phyloP scores from a whole-genome alignment of 2,329 filamentous ascomycete genomes.

The Paramyrothecium roridum region DNA sequence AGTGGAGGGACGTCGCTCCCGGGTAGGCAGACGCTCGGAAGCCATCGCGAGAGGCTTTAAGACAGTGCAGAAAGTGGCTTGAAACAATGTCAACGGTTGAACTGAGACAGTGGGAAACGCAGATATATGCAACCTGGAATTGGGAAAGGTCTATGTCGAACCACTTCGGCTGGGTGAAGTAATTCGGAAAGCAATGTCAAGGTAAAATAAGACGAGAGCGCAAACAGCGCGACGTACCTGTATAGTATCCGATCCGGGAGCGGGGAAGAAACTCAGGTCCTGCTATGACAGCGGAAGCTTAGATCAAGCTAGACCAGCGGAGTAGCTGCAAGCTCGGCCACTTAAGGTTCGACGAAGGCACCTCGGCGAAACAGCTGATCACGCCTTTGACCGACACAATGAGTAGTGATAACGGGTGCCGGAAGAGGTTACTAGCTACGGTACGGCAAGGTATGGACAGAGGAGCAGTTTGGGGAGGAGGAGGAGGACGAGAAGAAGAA shows the following conservation, averaged over 20 bases:
- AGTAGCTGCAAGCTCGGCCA: neutral
- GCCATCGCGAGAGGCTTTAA: constrained; percentile 21
- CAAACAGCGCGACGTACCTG: neutral
- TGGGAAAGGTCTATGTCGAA: neutral
- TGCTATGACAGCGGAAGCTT: neutral
- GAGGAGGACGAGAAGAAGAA: constrained; percentile 5
- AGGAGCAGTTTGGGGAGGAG: constrained; percentile 4
- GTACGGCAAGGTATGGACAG: neutral
- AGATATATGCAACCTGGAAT: no score
- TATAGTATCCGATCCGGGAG: neutral
- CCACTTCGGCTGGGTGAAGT: neutral
- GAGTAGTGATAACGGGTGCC: no score
- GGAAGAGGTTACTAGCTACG: no score
- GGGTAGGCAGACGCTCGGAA: constrained; percentile 41
- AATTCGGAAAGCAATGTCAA: no score
- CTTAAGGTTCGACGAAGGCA: neutral
- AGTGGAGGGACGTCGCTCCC: constrained; percentile 78
- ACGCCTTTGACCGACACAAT: no score
- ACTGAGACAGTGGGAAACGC: no score
- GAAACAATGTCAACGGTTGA: neutral
- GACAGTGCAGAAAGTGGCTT: neutral
- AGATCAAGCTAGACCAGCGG: neutral
- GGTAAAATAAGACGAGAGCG: no score
- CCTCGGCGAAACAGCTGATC: no score
- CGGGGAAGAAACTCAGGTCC: neutral